Conservation (phyloP, 768 basidiomycete species). For the Scleroderma citrinum region DNA sequence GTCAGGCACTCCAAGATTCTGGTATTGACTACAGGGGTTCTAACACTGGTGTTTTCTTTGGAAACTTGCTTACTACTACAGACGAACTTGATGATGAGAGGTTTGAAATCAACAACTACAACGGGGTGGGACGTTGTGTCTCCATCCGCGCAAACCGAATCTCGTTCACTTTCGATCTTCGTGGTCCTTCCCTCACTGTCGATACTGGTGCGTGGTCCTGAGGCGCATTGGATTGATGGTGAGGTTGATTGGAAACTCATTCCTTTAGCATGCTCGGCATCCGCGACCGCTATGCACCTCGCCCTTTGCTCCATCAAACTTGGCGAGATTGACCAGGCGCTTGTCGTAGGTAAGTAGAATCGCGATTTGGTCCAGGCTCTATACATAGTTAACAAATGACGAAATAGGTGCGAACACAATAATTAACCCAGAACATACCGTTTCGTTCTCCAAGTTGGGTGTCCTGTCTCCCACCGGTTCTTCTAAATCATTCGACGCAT, state of each 20-base stretch:
- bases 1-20: constrained; percentile 37
- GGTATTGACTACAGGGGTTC: constrained; percentile 40
- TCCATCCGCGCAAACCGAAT: constrained; percentile 28
- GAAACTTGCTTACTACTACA: constrained; percentile 24
- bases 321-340: constrained; percentile 44
- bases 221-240: not conserved
- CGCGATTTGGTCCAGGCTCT: not conserved
- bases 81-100: constrained; percentile 26
- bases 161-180: constrained; percentile 32
- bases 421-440: constrained; percentile 22
- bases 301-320: constrained; percentile 38
- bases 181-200: constrained; percentile 43
- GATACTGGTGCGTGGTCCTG: constrained; percentile 26
- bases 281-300: constrained; percentile 41
- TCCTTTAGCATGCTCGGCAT: constrained; percentile 37
- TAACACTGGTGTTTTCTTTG: constrained; percentile 38
- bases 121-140: constrained; percentile 25
- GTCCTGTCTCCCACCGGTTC: constrained; percentile 32
- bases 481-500: constrained; percentile 28
- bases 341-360: constrained; percentile 30
- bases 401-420: constrained; percentile 23
- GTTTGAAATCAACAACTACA: constrained; percentile 22
- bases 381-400: not conserved
- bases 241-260: not conserved
- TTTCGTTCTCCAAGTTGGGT: constrained; percentile 24